These are phyloP conservation scores for Quercus mongolica DNA, from an alignment of 306 rosid species.

Conservation along the genomic window DNA sequence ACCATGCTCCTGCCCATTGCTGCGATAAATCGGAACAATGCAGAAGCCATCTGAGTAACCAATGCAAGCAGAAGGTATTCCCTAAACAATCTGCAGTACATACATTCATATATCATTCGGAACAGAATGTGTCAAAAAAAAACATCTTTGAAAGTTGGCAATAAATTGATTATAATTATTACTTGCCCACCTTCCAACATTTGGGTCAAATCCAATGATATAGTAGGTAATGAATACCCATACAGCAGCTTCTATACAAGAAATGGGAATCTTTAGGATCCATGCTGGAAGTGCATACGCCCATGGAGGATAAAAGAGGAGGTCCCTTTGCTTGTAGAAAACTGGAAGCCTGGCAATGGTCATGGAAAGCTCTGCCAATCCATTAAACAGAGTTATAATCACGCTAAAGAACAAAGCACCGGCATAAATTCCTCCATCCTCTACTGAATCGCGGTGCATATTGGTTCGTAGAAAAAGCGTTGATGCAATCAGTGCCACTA, in stretches of 20 bases:
- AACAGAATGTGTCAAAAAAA: too few relatives aligned
- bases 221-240: too few relatives aligned
- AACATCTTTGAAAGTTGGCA: too few relatives aligned
- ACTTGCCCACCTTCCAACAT: too few relatives aligned
- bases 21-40: constrained; percentile 51
- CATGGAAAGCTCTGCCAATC: constrained; percentile 36
- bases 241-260: too few relatives aligned
- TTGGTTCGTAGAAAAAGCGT: too few relatives aligned
- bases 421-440: constrained; percentile 32
- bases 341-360: constrained; percentile 37
- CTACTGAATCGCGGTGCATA: too few relatives aligned
- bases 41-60: constrained; percentile 62
- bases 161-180: too few relatives aligned
- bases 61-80: constrained; percentile 48
- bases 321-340: constrained; percentile 45
- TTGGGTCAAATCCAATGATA: too few relatives aligned
- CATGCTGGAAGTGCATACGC: constrained; percentile 33
- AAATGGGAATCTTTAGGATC: too few relatives aligned
- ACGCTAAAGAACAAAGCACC: constrained; percentile 37
- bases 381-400: constrained; percentile 27
- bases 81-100: constrained; percentile 48
- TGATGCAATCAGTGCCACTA: too few relatives aligned
- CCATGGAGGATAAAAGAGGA: constrained; percentile 42
- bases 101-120: not conserved
- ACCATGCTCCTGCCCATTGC: constrained; percentile 49